Conservation (phyloP, 306 rosid species). For the Corylus avellana region DNA sequence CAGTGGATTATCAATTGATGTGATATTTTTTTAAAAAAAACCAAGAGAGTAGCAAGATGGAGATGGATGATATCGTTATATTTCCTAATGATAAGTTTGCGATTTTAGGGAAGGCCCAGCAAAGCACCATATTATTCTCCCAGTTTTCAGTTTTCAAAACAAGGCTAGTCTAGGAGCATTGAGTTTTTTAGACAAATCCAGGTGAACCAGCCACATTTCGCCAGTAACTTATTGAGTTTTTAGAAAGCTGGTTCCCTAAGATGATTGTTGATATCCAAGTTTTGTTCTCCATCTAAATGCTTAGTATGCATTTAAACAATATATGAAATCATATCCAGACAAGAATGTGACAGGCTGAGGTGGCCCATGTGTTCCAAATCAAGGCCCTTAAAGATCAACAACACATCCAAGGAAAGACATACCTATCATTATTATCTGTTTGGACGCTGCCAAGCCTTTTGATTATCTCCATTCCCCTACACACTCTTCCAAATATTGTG, state of each 20-base stretch:
- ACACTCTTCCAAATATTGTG: slow-evolving; percentile 91
- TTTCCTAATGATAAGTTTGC: background rate
- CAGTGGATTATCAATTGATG: background rate
- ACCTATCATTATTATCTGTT: slow-evolving; percentile 96
- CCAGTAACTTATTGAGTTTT: background rate
- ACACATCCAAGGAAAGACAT: slow-evolving; percentile 22
- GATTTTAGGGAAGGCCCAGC: background rate
- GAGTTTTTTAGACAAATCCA: background rate
- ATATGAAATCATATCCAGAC: background rate
- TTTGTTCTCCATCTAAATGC: background rate
- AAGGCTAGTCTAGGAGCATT: background rate
- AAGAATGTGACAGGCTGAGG: slow-evolving; percentile 11
- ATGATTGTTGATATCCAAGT: background rate
- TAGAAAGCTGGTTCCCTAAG: background rate
- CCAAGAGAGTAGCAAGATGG: background rate
- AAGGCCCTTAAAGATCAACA: background rate
- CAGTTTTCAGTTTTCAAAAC: background rate
- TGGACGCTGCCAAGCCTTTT: slow-evolving; percentile 96
- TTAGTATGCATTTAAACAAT: background rate
- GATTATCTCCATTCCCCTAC: slow-evolving; percentile 90
- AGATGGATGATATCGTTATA: background rate
- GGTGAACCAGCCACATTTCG: background rate
- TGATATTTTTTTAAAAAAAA: background rate
- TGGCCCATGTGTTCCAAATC: background rate
- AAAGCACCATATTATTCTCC: background rate